These are phyloP conservation scores for Senna tora DNA, from an alignment of 306 rosid species.

Conservation along the genomic window DNA sequence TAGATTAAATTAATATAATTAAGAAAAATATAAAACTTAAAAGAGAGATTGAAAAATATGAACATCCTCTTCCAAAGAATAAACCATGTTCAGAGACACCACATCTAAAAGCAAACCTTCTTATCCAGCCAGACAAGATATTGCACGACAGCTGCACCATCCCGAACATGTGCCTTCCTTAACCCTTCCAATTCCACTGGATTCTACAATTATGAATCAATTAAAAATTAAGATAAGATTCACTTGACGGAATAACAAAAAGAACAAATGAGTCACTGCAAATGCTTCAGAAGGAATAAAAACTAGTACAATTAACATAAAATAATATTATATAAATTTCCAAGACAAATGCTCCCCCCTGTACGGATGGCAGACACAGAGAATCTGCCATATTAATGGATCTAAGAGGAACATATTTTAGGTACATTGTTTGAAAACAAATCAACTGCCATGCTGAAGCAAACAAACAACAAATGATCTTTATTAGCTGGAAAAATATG, in stretches of 20 bases:
- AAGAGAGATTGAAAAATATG: conserved; percentile 9
- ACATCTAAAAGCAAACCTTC: conserved; percentile 57
- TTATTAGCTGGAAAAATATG: conserved; percentile 4
- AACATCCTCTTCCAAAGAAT: conserved; percentile 14
- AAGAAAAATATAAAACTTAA: conserved; percentile 8
- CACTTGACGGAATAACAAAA: background rate
- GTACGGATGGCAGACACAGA: background rate
- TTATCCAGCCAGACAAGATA: conserved; percentile 93
- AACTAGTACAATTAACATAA: background rate
- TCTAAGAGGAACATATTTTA: conserved; percentile 15
- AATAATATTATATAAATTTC: background rate
- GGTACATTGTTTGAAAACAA: conserved; percentile 20
- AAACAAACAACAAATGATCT: conserved; percentile 34
- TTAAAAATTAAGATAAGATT: conserved; percentile 8
- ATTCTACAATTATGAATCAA: conserved; percentile 58
- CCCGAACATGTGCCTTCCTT: conserved; percentile 82
- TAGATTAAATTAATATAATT: background rate
- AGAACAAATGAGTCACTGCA: background rate
- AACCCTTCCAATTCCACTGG: conserved; percentile 88
- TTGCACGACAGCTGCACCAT: conserved; percentile 96
- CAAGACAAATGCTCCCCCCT: background rate
- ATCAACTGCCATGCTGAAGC: conserved; percentile 22
- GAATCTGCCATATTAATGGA: conserved; percentile 5
- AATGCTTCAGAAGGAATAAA: background rate
- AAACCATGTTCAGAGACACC: conserved; percentile 28